A percentile compares a stretch with the other conserved stretches of the same genome.
Evolutionary conservation across 148 eudicot genomes (phyloP).

Genomic region (Silene conica): DNA sequence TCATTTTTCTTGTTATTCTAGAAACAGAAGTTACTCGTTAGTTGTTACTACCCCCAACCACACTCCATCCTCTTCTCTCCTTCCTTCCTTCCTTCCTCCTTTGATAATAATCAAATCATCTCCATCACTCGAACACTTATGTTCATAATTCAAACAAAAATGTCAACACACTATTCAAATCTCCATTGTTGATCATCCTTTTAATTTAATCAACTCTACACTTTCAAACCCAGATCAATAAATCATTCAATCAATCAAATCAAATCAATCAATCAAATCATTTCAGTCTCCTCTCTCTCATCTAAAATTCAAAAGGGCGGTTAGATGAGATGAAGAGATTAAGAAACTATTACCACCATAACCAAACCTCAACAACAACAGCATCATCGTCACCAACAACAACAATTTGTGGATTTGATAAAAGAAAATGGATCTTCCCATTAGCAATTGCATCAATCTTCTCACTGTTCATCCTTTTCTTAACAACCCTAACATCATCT

Average conservation of each 20-base stretch:
- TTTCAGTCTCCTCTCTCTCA: neutral
- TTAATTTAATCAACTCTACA: neutral
- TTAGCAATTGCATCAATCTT: conserved; percentile 48
- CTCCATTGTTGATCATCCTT: neutral
- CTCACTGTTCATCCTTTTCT: conserved; percentile 53
- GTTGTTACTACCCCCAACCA: conserved; percentile 1
- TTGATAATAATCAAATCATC: neutral
- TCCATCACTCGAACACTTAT: no score
- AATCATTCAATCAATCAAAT: no score
- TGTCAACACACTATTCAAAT: neutral
- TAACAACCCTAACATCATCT: conserved; percentile 49
- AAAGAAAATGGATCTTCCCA: conserved; percentile 65
- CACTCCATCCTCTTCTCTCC: conserved; percentile 1
- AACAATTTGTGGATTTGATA: conserved; percentile 1
- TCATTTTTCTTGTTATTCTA: no score
- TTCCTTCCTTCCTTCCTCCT: neutral
- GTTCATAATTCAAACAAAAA: neutral
- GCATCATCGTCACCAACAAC: conserved; percentile 24
- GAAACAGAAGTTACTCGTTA: neutral
- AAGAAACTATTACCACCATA: conserved; percentile 44
- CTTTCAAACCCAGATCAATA: no score
- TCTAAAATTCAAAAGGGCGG: no score
- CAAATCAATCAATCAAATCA: neutral
- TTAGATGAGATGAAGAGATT: conserved; percentile 54
- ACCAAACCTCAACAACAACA: conserved; percentile 22